phyloP scores from a whole-genome alignment of 2,329 filamentous ascomycete genomes.

The Paracamarosporium sp. region DNA sequence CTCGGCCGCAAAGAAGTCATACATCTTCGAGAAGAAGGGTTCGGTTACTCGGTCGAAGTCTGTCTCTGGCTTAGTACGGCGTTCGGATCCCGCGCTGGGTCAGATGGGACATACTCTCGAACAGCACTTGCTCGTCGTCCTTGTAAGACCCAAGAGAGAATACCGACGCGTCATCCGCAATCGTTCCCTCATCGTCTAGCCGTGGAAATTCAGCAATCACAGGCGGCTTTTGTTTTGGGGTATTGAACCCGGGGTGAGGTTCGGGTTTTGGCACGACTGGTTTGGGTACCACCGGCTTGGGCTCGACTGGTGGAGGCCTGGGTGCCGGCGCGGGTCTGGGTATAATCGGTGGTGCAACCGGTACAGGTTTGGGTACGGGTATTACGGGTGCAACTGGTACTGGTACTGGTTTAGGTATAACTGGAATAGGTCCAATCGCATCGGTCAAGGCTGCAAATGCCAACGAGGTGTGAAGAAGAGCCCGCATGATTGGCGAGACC shows the following conservation, averaged over 20 bases:
- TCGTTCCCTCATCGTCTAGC: not conserved
- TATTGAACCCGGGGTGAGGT: too few species aligned
- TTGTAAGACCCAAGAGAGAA: not conserved
- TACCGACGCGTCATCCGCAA: not conserved
- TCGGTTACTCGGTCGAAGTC: not conserved
- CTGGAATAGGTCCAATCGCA: not conserved
- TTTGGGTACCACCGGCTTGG: too few species aligned
- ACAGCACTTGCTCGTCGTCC: not conserved
- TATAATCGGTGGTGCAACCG: too few species aligned
- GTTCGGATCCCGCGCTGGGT: not conserved
- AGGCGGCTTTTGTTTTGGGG: not conserved
- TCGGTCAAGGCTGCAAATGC: not conserved
- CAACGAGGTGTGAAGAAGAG: not conserved
- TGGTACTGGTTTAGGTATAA: not conserved
- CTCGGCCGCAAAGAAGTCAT: not conserved
- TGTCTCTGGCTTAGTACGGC: not conserved
- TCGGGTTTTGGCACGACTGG: too few species aligned
- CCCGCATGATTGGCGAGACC: not conserved
- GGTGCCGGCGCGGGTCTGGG: too few species aligned
- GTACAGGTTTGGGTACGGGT: not conserved
- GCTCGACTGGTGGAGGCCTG: too few species aligned
- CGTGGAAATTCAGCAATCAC: not conserved
- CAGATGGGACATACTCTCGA: not conserved
- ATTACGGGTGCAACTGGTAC: not conserved
- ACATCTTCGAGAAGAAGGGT: conserved; percentile 5